These are phyloP conservation scores for Geosiphon pyriformis DNA, from an alignment of 192 early-diverging fungal species.

Conservation along the genomic window DNA sequence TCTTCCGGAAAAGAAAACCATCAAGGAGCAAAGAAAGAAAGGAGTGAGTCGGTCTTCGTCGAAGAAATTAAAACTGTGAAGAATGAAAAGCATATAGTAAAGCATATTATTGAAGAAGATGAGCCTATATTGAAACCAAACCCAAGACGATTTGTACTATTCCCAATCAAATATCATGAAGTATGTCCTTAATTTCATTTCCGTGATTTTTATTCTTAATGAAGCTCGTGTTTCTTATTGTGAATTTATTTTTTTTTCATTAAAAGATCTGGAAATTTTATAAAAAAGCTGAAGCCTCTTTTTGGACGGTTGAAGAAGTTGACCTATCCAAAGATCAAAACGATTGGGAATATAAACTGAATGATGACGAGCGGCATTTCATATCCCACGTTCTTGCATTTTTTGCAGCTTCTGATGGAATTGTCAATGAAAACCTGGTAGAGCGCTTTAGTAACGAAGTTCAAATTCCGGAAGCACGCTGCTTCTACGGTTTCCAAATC, in stretches of 20 bases:
- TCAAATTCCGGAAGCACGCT: constrained; percentile 89
- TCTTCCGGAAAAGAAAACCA: too few species aligned
- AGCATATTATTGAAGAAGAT: too few species aligned
- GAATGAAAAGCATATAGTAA: too few species aligned
- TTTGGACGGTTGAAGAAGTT: constrained; percentile 96
- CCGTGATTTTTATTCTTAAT: neutral
- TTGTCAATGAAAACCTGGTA: constrained; percentile 94
- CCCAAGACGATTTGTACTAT: constrained; percentile 82
- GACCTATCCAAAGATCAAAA: constrained; percentile 86
- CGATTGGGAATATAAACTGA: constrained; percentile 87
- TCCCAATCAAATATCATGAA: constrained; percentile 91
- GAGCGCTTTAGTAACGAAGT: constrained; percentile 87
- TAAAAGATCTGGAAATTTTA: constrained; percentile 90
- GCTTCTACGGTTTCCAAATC: constrained; percentile 97
- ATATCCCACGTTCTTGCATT: constrained; percentile 91
- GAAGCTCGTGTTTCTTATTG: neutral
- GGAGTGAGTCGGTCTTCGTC: too few species aligned
- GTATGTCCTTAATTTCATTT: constrained; percentile 29
- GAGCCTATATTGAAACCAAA: constrained; percentile 50
- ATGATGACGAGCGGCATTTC: constrained; percentile 83
- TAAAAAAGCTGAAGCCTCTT: constrained; percentile 96
- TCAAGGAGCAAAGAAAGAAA: too few species aligned
- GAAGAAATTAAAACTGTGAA: too few species aligned
- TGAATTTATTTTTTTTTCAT: constrained; percentile 19
- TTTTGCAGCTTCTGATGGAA: constrained; percentile 93